Evolutionary conservation across 129 eudicot genomes (phyloP), one percentile per base, ranked within the genome.

Genomic region (Ambrosia artemisiifolia): DNA sequence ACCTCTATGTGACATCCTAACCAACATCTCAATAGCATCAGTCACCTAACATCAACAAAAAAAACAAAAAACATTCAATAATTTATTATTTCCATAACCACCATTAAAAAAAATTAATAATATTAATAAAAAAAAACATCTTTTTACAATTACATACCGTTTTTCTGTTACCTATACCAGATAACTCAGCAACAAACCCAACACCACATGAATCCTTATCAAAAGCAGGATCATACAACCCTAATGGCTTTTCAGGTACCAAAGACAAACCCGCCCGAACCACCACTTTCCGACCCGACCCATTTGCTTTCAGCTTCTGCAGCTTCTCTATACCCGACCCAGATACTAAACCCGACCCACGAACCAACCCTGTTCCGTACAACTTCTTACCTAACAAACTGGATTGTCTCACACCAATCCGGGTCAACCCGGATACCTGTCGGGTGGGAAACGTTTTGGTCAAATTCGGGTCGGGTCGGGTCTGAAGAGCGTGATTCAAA

Each of bases 191-290:
- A 11, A 95, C 97, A 46, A 95, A 95, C 3, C 99, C 99, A 17
- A 95, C 99, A 50, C 99, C 99, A 71, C 99, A 95, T 44, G 97
- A 84, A 66, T 95, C 99, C 82, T 95, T 95, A 76, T 95, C 99
- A 69, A 83, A 76, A 2, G 82, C 66, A 1, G 99, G 91, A 81
- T 95, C 97, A 63, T 95, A 95, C 2, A 95, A 80, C 12, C 99
- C 99, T 4, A 90, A 83, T 0, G 99, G 99, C 84, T 91, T 91
- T 78, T 91, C 96, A 53, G 97, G 99, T 53, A 95, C 92, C 72
- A 79, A 83, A 42, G 99, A 95, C 92, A 95, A 32, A 33, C 78
- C 70, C 20, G 92, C 83, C 73, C 87, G 75, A 11, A 85, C 88
- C 70, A 84, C 86, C 40, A 81, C 74, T 46, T 73, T 84, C 65